A percentile compares a stretch with the other conserved stretches of the same genome.
Conservation (phyloP, 2,329 filamentous ascomycete genomes). For the Hypoxylon sp. region DNA sequence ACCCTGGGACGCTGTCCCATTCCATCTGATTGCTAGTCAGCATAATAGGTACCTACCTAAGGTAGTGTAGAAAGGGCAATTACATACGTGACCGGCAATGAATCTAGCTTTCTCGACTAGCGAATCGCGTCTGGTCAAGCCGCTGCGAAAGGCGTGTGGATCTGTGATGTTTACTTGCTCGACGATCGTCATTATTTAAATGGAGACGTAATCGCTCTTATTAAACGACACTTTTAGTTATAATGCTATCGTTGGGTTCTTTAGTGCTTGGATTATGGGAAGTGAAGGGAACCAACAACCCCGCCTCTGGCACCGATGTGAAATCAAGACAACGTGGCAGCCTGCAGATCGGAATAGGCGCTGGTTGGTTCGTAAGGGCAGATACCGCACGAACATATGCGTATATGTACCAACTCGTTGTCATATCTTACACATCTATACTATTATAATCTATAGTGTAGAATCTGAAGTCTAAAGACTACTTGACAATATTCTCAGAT, state of each 20-base stretch:
- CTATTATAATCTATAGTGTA: no score
- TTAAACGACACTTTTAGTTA: not conserved
- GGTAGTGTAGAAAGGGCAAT: not conserved
- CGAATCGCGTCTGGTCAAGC: not conserved
- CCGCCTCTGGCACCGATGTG: not conserved
- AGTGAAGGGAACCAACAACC: not conserved
- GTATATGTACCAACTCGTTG: not conserved
- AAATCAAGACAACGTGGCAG: not conserved
- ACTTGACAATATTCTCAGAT: no score
- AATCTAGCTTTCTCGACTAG: not conserved
- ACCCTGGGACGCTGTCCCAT: conserved; percentile 7
- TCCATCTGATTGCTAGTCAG: conserved; percentile 3
- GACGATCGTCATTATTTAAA: not conserved
- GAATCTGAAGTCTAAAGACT: no score
- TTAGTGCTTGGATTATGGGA: not conserved
- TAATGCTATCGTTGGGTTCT: not conserved
- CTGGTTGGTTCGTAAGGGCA: not conserved
- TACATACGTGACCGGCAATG: not conserved
- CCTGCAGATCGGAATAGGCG: not conserved
- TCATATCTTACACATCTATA: no score
- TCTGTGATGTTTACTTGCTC: not conserved
- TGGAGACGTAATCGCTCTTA: not conserved
- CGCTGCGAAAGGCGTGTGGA: not conserved
- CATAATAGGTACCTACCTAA: not conserved
- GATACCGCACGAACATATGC: not conserved